Evolutionary conservation across 176 grass and related monocot genomes (phyloP).

Genomic region (Phyllostachys edulis): DNA sequence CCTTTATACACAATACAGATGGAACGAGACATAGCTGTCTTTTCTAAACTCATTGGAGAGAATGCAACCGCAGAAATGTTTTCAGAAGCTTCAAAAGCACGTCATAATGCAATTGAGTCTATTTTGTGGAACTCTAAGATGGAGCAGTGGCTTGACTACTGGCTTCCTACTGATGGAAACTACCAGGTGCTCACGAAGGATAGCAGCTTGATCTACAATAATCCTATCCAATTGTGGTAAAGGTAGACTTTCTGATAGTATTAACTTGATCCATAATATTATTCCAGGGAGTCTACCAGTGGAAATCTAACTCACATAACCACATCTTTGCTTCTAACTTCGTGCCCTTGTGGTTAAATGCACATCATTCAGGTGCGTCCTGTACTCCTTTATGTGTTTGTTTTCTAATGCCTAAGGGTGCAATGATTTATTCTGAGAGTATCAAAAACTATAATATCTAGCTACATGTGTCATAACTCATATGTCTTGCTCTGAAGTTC

Average conservation of each 20-base stretch:
- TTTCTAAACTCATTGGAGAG: constrained; percentile 67
- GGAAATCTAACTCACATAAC: constrained; percentile 62
- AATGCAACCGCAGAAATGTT: constrained; percentile 53
- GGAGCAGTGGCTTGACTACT: constrained; percentile 87
- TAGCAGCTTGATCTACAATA: neutral
- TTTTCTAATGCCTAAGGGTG: neutral
- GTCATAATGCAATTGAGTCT: constrained; percentile 57
- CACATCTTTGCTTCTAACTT: constrained; percentile 87
- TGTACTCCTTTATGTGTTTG: neutral
- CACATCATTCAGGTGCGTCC: constrained; percentile 52
- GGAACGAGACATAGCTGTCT: constrained; percentile 67
- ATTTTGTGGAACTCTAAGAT: constrained; percentile 85
- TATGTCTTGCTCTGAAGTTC: neutral
- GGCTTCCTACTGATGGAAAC: constrained; percentile 50
- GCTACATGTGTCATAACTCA: neutral
- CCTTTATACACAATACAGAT: constrained; percentile 50
- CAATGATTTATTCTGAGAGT: neutral
- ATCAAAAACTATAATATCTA: neutral
- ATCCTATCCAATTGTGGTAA: neutral
- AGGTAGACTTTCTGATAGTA: neutral
- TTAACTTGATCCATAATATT: constrained; percentile 19
- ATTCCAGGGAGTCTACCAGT: constrained; percentile 59
- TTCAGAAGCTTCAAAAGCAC: constrained; percentile 49
- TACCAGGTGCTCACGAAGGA: constrained; percentile 50
- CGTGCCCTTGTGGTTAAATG: constrained; percentile 69